Conservation (phyloP, 179 eudicot genomes). For the Pouteria campechiana region DNA sequence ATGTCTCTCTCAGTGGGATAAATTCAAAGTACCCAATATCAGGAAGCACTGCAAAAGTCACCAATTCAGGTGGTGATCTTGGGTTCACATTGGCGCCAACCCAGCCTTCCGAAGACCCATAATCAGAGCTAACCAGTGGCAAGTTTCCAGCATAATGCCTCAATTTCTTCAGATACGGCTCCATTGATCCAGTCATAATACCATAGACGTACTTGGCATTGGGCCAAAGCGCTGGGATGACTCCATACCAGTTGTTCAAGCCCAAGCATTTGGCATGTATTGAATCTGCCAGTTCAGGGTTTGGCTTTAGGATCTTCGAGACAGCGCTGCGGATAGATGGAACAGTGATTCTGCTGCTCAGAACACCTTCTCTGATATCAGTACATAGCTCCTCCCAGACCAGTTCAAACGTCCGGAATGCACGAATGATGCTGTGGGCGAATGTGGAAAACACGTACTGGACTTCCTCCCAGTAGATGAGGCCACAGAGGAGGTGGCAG, state of each 20-base stretch:
- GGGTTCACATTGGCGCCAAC: conserved; percentile 88
- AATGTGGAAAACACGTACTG: conserved; percentile 69
- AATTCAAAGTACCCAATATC: conserved; percentile 76
- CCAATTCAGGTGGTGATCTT: conserved; percentile 51
- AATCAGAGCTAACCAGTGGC: conserved; percentile 69
- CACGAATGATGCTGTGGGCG: conserved; percentile 77
- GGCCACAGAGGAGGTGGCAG: conserved; percentile 85
- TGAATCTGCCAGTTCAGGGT: conserved; percentile 56
- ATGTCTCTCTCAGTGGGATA: conserved; percentile 36
- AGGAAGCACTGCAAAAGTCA: conserved; percentile 72
- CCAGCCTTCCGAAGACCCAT: conserved; percentile 93
- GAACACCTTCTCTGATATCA: conserved; percentile 50
- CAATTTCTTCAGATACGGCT: conserved; percentile 69
- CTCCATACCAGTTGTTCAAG: conserved; percentile 68
- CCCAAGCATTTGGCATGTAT: conserved; percentile 33
- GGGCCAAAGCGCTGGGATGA: conserved; percentile 71
- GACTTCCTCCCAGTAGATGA: conserved; percentile 39
- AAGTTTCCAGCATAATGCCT: conserved; percentile 77
- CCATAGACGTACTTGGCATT: conserved; percentile 77
- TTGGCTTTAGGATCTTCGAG: conserved; percentile 46
- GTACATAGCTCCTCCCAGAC: conserved; percentile 61
- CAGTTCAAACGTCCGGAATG: conserved; percentile 61
- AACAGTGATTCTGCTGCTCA: conserved; percentile 36
- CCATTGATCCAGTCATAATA: conserved; percentile 95
- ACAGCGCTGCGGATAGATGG: conserved; percentile 43